These are phyloP conservation scores for Dalbergia cultrata DNA, from an alignment of 306 rosid species.

Conservation along the genomic window DNA sequence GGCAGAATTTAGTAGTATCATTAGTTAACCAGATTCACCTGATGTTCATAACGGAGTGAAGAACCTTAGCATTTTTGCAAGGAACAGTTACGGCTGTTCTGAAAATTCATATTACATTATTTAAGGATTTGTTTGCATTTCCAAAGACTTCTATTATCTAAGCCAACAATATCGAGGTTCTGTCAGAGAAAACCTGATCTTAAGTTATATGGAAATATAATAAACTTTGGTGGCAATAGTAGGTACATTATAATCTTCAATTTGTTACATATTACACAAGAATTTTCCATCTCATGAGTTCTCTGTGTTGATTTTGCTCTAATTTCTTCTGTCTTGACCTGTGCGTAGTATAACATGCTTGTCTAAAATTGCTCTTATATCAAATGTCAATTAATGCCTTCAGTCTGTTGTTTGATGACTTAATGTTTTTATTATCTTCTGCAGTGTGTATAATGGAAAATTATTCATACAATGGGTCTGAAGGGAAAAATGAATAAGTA, in stretches of 20 bases:
- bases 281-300: too few relatives aligned
- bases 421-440: slow-evolving; percentile 29
- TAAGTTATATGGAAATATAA: too few relatives aligned
- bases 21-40: neutral
- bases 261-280: too few relatives aligned
- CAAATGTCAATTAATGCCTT: neutral
- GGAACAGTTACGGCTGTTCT: slow-evolving; percentile 13
- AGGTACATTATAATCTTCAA: too few relatives aligned
- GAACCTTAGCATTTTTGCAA: slow-evolving; percentile 6
- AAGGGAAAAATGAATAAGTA: neutral
- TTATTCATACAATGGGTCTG: slow-evolving; percentile 2
- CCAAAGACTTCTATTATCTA: slow-evolving; percentile 8
- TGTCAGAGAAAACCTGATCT: too few relatives aligned
- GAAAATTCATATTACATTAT: slow-evolving; percentile 2
- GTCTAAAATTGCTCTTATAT: slow-evolving; percentile 6
- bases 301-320: neutral
- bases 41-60: slow-evolving; percentile 28
- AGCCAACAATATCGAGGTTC: too few relatives aligned
- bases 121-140: neutral
- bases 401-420: slow-evolving; percentile 18
- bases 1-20: neutral
- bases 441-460: neutral
- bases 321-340: slow-evolving; percentile 6
- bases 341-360: neutral
- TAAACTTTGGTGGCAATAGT: too few relatives aligned